Base-by-base conservation (phyloP, 2,329 filamentous ascomycete genomes). In the Phaeoacremonium minimum region DNA sequence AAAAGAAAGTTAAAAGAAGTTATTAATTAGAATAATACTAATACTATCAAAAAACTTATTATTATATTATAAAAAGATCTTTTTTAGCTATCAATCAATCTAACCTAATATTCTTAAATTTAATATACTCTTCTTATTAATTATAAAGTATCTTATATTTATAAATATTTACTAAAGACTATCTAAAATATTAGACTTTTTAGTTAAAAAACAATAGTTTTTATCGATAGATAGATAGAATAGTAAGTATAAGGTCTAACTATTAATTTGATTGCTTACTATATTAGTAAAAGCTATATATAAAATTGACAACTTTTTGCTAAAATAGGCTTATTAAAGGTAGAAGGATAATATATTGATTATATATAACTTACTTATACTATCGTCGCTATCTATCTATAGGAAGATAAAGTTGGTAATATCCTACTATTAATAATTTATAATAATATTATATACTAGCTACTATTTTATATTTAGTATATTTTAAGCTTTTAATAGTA, bases 391-490 rank as follows among this genome's bases (percentile, higher is more conserved):
- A 26, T 26, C n/a, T 9, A 26, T n/a, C n/a, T 26, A 26, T 9
- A 26, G 22, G 2, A 26, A 26, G 22, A 26, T 9, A 2, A 9
- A 26, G n/a, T 9, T 2, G 9, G n/a, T n/a, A n/a, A 2, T 26
- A 9, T 9, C 9, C 2, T 3, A 3, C n/a, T 26, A 26, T n/a
- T 2, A 2, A 3, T 26, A 26, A n/a, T 3, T 3, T 2, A 26
- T 26, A 9, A 26, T 26, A 9, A 26, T 26, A 26, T 26, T 3
- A 3, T 26, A 26, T 9, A 26, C 2, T 26, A 26, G 9, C 22
- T 26, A 9, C 2, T 33, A 32, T 12, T 13, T 33, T 20, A 19
- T 28, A 36, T 30, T 14, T 6, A 18, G 20, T 6, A 16, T 28
- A 30, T 14, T 18, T 18, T 22, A 16, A 6, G n/a, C 20, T 36